A percentile compares a stretch with the other conserved stretches of the same genome.
phyloP scores from a whole-genome alignment of 768 basidiomycete genomes.

The Dioszegia crocea region DNA sequence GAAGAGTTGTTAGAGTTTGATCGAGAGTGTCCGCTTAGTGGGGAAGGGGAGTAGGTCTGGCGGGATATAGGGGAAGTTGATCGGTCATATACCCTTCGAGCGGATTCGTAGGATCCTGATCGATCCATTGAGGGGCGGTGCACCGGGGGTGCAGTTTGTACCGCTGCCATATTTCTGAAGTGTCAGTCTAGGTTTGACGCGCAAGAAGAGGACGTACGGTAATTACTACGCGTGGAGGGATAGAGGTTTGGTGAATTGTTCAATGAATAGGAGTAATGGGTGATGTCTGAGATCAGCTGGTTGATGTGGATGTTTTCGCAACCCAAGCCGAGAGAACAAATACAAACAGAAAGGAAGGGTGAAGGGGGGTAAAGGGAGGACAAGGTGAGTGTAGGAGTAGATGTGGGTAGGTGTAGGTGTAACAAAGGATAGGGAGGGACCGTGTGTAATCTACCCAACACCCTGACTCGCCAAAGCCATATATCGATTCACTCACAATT shows the following conservation, averaged over 20 bases:
- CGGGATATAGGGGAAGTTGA: slow-evolving; percentile 20
- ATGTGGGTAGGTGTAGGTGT: neutral
- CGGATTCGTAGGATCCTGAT: slow-evolving; percentile 36
- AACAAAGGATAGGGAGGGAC: no score
- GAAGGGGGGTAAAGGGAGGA: neutral
- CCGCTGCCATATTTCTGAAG: slow-evolving; percentile 12
- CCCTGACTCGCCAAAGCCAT: no score
- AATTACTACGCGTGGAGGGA: neutral
- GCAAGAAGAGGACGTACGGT: neutral
- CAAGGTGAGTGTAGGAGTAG: neutral
- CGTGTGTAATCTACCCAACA: no score
- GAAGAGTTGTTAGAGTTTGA: slow-evolving; percentile 19
- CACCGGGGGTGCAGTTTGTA: slow-evolving; percentile 21
- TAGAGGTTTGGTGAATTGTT: no score
- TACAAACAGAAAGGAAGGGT: slow-evolving; percentile 2
- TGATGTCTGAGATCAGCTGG: no score
- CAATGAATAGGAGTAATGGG: no score
- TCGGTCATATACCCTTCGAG: slow-evolving; percentile 24
- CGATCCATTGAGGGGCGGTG: slow-evolving; percentile 41
- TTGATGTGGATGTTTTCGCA: neutral
- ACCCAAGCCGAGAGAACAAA: neutral
- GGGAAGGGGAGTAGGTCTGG: slow-evolving; percentile 8
- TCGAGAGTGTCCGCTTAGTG: neutral
- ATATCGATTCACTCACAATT: no score
- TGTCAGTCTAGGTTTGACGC: neutral